Percentiles rank a stretch among this genome's conserved stretches.
Conservation (phyloP, 2,329 filamentous ascomycete species). For the Diaporthe citrichinensis region DNA sequence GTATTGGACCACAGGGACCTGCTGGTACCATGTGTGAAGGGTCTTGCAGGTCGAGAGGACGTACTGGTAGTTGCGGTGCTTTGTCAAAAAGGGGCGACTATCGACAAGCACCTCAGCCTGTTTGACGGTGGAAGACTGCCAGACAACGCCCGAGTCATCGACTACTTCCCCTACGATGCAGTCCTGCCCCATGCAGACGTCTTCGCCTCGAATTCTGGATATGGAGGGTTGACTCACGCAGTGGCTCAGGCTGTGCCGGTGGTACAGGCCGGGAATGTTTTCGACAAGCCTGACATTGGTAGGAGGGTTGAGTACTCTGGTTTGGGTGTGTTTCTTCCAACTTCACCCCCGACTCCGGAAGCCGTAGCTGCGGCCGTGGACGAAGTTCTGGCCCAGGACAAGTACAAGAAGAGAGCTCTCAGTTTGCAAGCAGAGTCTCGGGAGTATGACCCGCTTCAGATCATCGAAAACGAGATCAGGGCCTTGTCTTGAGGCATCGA, state of each 20-base stretch:
- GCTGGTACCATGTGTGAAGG: conserved; percentile 60
- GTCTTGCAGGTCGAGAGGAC: conserved; percentile 57
- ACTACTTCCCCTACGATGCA: conserved; percentile 64
- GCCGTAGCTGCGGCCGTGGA: conserved; percentile 51
- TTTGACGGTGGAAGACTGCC: conserved; percentile 48
- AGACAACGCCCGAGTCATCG: conserved; percentile 58
- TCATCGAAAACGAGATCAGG: conserved; percentile 18
- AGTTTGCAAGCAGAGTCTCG: conserved; percentile 44
- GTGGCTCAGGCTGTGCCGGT: conserved; percentile 62
- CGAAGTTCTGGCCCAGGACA: conserved; percentile 48
- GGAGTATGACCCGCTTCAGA: conserved; percentile 11
- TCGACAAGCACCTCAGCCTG: conserved; percentile 43
- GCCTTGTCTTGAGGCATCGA: neutral
- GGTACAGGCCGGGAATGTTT: conserved; percentile 58
- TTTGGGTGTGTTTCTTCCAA: conserved; percentile 60
- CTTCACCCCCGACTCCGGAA: conserved; percentile 49
- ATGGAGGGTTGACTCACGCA: conserved; percentile 61
- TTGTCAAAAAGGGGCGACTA: conserved; percentile 46
- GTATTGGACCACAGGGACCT: conserved; percentile 56
- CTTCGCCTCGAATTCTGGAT: conserved; percentile 64
- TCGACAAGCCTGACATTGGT: conserved; percentile 59
- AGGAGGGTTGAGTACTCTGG: conserved; percentile 59
- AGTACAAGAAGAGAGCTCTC: conserved; percentile 50
- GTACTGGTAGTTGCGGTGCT: conserved; percentile 54
- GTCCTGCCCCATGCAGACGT: conserved; percentile 60